Base-by-base conservation (phyloP, 2,329 filamentous ascomycete species). In the Pseudocercospora macadamiae region DNA sequence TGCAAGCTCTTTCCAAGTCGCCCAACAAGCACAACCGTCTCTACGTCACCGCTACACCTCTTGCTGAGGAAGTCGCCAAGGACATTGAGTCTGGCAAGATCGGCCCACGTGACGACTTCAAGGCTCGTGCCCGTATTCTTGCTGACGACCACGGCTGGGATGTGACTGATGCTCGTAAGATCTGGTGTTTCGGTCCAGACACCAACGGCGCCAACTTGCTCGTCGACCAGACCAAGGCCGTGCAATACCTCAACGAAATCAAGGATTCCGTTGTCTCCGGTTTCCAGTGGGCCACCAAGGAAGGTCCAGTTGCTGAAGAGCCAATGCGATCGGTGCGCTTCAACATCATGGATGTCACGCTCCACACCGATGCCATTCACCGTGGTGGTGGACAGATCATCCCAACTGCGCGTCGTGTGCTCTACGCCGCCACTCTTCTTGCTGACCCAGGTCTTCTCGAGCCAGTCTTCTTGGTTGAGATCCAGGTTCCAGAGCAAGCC, bases 1-100 rank as follows among this genome's bases (percentile, higher is more conserved):
- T 97, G 75, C 96, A 91, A 75, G 95, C 95, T 70, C 86, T 99
- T 74, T 97, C 95, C 81, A 99, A 99, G 86, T 99, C 95, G 49
- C 95, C 95, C 83, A 99, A 99, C 90, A 99, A 99, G 91, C 95
- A 99, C 90, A 99, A 99, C 87, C 93, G 95, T 92, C 86, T 99
- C 63, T 99, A 97, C 86, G 88, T 99, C 82, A 86, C 86, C 79
- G 95, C 95, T 67, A 83, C 92, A 82, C 95, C 95, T 72, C 85
- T 99, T 57, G 86, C 86, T 45, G 95, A 99, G 86, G 95, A 97
- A 72, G 89, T 99, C 62, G 85, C 90, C 72, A 86, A 87, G 75
- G 90, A 89, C 74, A 99, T 99, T 68, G 95, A 99, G 84, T 68
- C 76, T 56, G 95, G 95, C 83, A 95, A 92, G 85, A 92, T 99